phyloP scores from a whole-genome alignment of 306 rosid genomes.

The Prunus salicina region DNA sequence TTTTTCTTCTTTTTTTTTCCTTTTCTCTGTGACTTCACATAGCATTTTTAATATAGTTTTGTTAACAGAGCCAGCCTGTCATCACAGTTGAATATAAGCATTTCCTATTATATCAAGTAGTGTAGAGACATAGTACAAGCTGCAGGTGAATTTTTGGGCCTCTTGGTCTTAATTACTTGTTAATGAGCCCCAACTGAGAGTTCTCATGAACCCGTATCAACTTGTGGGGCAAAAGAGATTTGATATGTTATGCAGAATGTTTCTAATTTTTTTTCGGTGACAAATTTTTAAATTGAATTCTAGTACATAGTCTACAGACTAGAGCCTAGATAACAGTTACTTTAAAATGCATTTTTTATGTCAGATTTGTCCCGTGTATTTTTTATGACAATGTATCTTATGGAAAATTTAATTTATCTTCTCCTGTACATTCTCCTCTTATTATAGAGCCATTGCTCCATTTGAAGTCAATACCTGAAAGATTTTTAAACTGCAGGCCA shows the following conservation, averaged over 20 bases:
- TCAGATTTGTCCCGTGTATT: background rate
- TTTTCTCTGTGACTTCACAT: background rate
- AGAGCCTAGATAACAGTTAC: background rate
- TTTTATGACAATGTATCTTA: background rate
- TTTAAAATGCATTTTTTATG: background rate
- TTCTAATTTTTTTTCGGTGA: background rate
- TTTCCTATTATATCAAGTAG: background rate
- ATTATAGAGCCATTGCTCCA: constrained; percentile 7
- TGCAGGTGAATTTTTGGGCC: background rate
- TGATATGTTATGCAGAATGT: background rate
- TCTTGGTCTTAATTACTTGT: background rate
- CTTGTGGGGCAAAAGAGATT: background rate
- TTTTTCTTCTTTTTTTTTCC: background rate
- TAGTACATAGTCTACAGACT: background rate
- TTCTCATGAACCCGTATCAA: background rate
- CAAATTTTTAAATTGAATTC: background rate
- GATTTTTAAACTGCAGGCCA: constrained; percentile 48
- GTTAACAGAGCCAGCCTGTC: background rate
- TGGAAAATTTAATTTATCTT: background rate
- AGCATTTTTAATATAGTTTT: background rate
- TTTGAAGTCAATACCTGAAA: background rate
- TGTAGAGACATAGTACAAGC: background rate
- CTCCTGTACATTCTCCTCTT: constrained; percentile 8
- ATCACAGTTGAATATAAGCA: background rate
- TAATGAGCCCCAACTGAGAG: background rate